These are phyloP conservation scores for Pichia sp. DNA, from an alignment of 1,139 yeast species.

Conservation along the genomic window DNA sequence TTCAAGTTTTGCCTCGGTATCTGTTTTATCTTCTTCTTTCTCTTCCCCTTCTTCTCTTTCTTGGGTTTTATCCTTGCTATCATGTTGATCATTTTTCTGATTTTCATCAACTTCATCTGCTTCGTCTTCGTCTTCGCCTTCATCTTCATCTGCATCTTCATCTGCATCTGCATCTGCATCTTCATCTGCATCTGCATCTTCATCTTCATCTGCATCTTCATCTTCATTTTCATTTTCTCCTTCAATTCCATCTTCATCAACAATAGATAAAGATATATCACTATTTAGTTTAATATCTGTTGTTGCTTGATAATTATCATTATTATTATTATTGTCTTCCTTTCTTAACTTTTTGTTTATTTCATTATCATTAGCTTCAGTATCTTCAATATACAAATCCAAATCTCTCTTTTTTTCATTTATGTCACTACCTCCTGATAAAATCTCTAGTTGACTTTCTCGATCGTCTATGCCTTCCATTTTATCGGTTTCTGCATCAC, in stretches of 20 bases:
- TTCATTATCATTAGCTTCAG: neutral
- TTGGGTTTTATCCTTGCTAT: conserved; percentile 19
- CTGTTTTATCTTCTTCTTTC: conserved; percentile 1
- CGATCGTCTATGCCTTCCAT: conserved; percentile 45
- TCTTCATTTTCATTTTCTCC: neutral
- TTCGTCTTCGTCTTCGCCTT: conserved; percentile 20
- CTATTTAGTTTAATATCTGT: neutral
- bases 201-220: neutral
- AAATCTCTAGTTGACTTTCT: conserved; percentile 35
- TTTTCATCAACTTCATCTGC: conserved; percentile 9
- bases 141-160: conserved; percentile 3
- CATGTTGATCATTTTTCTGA: conserved; percentile 18
- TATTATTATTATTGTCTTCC: neutral
- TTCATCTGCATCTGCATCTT: too few relatives aligned
- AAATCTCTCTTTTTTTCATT: conserved; percentile 13
- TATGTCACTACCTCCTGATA: conserved; percentile 12
- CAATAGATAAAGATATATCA: neutral
- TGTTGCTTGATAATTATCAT: neutral
- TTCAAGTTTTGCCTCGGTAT: neutral
- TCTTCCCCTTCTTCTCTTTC: conserved; percentile 14
- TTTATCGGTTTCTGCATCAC: conserved; percentile 77
- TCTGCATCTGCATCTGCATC: too few relatives aligned
- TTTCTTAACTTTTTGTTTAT: neutral
- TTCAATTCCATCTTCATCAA: neutral
- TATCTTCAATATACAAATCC: conserved; percentile 8